phyloP scores from a whole-genome alignment of 768 basidiomycete species.

The Lactarius quietus region DNA sequence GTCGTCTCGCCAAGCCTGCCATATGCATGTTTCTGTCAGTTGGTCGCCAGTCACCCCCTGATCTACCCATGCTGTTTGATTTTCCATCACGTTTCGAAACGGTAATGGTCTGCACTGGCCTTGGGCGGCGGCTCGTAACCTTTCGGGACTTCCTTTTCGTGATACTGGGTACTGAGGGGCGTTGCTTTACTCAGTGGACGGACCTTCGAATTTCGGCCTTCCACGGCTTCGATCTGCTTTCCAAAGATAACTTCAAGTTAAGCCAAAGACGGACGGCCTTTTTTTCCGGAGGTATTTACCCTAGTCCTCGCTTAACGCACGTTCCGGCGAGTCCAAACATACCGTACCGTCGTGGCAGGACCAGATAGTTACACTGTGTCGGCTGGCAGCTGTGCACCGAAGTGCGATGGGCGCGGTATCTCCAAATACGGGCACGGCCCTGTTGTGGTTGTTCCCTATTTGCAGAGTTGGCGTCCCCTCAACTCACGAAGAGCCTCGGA shows the following conservation, averaged over 20 bases:
- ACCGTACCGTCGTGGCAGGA: neutral
- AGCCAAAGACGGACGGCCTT: neutral
- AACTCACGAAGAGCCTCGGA: neutral
- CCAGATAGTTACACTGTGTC: too few species aligned
- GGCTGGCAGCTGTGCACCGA: too few species aligned
- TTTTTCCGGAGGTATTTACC: neutral
- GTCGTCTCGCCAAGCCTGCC: neutral
- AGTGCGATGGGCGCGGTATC: too few species aligned
- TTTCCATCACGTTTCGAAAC: neutral
- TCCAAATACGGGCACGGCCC: neutral
- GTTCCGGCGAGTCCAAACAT: neutral
- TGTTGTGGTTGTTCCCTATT: neutral
- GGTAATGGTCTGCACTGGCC: neutral
- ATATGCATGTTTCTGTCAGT: too few species aligned
- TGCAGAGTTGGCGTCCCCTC: neutral
- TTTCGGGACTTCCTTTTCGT: too few species aligned
- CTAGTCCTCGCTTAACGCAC: neutral
- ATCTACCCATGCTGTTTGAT: neutral
- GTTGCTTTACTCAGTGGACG: too few species aligned
- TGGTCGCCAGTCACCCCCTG: neutral
- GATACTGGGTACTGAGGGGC: too few species aligned
- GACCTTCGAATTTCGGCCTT: neutral
- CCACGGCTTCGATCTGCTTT: neutral
- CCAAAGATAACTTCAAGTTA: too few species aligned
- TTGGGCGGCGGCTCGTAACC: neutral